Conservation (phyloP, 441 rosid species). For the Arabidopsis lyrata region DNA sequence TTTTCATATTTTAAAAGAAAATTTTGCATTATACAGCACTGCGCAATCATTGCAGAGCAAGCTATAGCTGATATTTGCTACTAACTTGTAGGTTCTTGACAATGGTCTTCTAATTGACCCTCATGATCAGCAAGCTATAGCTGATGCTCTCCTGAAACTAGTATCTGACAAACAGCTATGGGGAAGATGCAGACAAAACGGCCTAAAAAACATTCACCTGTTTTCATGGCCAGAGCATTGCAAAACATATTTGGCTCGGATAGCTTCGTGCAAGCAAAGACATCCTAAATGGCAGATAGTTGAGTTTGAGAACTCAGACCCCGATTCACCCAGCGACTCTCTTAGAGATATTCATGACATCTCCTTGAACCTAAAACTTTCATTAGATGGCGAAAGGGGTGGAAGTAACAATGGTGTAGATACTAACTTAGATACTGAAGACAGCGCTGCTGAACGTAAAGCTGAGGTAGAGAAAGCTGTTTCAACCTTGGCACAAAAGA, state of each 20-base stretch:
- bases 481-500: constrained; percentile 61
- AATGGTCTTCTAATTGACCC: constrained; percentile 94
- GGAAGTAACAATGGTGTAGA: constrained; percentile 48
- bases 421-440: constrained; percentile 61
- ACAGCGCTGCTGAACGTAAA: constrained; percentile 50
- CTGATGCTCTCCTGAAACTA: constrained; percentile 87
- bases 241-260: constrained; percentile 73
- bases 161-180: constrained; percentile 89
- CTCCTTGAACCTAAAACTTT: constrained; percentile 75
- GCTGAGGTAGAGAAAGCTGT: constrained; percentile 60
- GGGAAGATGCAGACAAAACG: constrained; percentile 88
- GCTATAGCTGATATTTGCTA: constrained; percentile 19
- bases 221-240: constrained; percentile 98
- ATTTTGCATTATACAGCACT: not conserved
- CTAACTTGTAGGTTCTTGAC: constrained; percentile 74
- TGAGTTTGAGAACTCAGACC: constrained; percentile 55
- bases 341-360: constrained; percentile 82
- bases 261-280: constrained; percentile 82
- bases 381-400: constrained; percentile 79
- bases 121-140: constrained; percentile 84
- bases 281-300: constrained; percentile 85
- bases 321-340: constrained; percentile 85
- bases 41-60: not conserved
- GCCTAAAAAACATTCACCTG: constrained; percentile 79
- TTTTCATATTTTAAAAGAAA: constrained; percentile 12